Evolutionary conservation across 2,329 filamentous ascomycete species (phyloP), one percentile per base, ranked within the genome.

Genomic region (Paecilomyces sp.): DNA sequence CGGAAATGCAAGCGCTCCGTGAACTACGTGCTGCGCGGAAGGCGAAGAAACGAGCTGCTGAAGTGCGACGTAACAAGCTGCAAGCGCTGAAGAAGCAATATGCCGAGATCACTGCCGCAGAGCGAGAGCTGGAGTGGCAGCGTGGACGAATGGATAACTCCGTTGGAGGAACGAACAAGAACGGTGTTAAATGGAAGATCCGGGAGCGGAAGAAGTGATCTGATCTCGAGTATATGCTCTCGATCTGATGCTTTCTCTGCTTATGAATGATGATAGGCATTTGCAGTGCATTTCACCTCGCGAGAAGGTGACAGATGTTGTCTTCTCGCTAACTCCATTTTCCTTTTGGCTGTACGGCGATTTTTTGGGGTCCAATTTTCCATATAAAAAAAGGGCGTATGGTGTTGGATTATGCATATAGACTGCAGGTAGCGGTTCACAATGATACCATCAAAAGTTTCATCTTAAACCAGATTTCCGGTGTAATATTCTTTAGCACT

Each of bases 101-200:
- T 65, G 73, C 75, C 24, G 80, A 85, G 65, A 78, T 88, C 18
- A 73, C 77, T 31, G 76, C 77, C 2, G 85, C 84, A 0, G 79
- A 86, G 63, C 75, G 80, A 25, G 81, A 83, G 66, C 71, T 88
- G 24, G 84, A 86, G 52, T 70, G 80, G 63, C 85, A 88, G 70
- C 77, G 84, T 54, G 85, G 81, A 9, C 82, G 81, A 70, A 87
- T 88, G 85, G 81, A 79, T 63, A 81, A 82, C 61, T 81, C 78
- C 1, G 75, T 84, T 3, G 85, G 85, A 18, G 85, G 85, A 0
- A 78, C 82, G 58, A 88, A 87, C 72, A 87, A 87, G 72, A 77
- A 83, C 59, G 85, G 85, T 8, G 75, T 85, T 66, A 87, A 85
- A 67, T 88, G 85, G 79, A 88, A 87, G 76, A 76, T 84, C 53